Evolutionary conservation across 192 early-diverging fungal genomes (phyloP), one percentile per base, ranked within the genome.

Genomic region (Coemansia sp.): DNA sequence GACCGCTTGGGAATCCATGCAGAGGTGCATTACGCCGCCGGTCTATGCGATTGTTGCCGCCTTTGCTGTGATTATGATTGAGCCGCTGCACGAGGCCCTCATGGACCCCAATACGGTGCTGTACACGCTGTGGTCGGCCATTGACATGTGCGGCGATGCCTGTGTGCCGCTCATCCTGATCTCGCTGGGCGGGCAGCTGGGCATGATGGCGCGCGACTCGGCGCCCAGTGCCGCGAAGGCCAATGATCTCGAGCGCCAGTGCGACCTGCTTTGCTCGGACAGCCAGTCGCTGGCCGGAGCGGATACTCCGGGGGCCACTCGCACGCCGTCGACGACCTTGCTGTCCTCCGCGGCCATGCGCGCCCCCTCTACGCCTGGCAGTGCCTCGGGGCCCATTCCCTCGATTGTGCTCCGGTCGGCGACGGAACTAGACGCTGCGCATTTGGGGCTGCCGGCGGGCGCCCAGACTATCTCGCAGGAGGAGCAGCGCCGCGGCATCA

Each of bases 121-220:
- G 6, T 74, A 88, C 66, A 70, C 88, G 2, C 40, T 92, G 4
- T 87, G 89, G 63, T 85, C 88, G 51, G 88, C 89, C 1, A 84
- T 94, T 27, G 88, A 92, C 27, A 84, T 77, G 56, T 90, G 92
- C 70, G 93, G 93, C 39, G 84, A 87, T 29, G 91, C 90, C 4
- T 90, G 90, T 8, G 91, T 94, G 19, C 93, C 93, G 2, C 76
- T 93, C 60, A 90, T 92, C 31, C 72, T 94, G 48, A 79, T 92
- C 3, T 90, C 90, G 63, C 86, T 94, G 6, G 93, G 93, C 6
- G 88, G 89, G 14, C 91, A 93, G 68, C 69, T 91, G 44, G 78
- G 80, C 14, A 42, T 77, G 67, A 77, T 82, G 73, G 66, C 70
- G 24, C 61, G 71, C 33, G 68, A 77, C 11, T 11, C 51, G 4